A percentile compares a stretch with the other conserved stretches of the same genome.
Evolutionary conservation across 1,284 basidiomycete genomes (phyloP).

Genomic region (Cutaneotrichosporon dermatis): DNA sequence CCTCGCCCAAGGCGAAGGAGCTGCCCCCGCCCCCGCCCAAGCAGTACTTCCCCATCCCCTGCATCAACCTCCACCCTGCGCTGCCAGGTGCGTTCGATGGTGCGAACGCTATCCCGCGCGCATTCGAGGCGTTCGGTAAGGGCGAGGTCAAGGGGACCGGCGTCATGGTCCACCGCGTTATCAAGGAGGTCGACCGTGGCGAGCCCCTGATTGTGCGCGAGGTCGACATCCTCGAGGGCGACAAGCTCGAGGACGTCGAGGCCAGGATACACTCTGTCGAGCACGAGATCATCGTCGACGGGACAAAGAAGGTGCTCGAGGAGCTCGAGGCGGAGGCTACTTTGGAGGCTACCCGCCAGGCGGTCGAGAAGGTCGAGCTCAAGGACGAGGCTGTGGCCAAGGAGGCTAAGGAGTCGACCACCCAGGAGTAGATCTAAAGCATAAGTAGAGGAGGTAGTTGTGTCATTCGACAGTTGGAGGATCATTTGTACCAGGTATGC

Average conservation of each 20-base stretch:
- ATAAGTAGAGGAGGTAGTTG: background rate
- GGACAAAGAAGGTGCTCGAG: constrained; percentile 64
- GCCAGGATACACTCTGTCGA: constrained; percentile 74
- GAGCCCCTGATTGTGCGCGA: constrained; percentile 77
- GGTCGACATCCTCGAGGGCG: constrained; percentile 68
- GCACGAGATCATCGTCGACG: constrained; percentile 88
- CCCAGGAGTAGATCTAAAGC: background rate
- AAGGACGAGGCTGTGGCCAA: background rate
- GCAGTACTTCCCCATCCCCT: constrained; percentile 60
- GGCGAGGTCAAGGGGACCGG: constrained; percentile 75
- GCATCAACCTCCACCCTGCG: constrained; percentile 96
- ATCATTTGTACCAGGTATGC: background rate
- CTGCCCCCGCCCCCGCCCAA: constrained; percentile 22
- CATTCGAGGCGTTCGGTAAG: constrained; percentile 79
- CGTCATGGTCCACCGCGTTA: constrained; percentile 91
- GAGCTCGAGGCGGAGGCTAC: constrained; percentile 27
- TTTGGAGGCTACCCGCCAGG: constrained; percentile 1
- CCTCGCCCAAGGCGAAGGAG: background rate
- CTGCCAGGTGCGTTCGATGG: constrained; percentile 93
- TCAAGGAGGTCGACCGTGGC: constrained; percentile 89
- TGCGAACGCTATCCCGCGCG: constrained; percentile 79
- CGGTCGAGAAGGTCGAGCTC: constrained; percentile 1
- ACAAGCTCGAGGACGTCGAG: constrained; percentile 71
- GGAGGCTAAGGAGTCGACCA: background rate
- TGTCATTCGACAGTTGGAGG: background rate